These are phyloP conservation scores for Cercospora sp. DNA, from an alignment of 2,329 filamentous ascomycete genomes.

Conservation along the genomic window DNA sequence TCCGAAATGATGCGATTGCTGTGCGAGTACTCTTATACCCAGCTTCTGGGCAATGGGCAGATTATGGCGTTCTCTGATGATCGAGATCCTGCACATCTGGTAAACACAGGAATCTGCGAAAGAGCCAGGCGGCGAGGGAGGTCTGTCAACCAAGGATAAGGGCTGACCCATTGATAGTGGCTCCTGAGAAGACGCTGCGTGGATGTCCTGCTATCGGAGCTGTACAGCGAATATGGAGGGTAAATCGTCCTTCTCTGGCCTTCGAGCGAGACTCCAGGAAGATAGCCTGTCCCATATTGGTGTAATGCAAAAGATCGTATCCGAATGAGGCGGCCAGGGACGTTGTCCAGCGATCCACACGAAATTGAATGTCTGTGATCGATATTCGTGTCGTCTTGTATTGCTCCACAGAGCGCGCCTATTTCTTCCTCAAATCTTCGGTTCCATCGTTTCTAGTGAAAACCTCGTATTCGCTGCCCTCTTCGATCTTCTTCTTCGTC, in stretches of 20 bases:
- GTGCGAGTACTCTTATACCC: slow-evolving; percentile 25
- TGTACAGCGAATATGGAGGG: background rate
- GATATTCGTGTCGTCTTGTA: background rate
- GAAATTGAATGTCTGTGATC: background rate
- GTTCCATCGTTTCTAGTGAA: slow-evolving; percentile 37
- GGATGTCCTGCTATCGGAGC: slow-evolving; percentile 9
- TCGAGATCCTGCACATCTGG: slow-evolving; percentile 26
- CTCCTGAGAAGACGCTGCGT: slow-evolving; percentile 17
- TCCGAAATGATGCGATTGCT: slow-evolving; percentile 18
- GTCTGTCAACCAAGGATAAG: background rate
- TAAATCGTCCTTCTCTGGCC: background rate
- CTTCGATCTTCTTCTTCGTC: slow-evolving; percentile 35
- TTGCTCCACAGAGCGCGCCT: background rate
- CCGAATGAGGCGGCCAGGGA: background rate
- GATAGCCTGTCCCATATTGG: background rate
- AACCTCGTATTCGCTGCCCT: slow-evolving; percentile 37
- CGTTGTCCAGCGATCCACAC: background rate
- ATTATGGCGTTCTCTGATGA: slow-evolving; percentile 28
- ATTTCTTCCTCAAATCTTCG: slow-evolving; percentile 37
- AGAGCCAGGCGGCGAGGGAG: background rate
- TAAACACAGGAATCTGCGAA: slow-evolving; percentile 15
- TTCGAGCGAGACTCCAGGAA: background rate
- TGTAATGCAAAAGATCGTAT: background rate
- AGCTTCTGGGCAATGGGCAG: slow-evolving; percentile 21
- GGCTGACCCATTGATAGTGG: slow-evolving; percentile 11